Conservation (phyloP, 163 green algal genomes). For the Chlamydomonas reinhardtii region DNA sequence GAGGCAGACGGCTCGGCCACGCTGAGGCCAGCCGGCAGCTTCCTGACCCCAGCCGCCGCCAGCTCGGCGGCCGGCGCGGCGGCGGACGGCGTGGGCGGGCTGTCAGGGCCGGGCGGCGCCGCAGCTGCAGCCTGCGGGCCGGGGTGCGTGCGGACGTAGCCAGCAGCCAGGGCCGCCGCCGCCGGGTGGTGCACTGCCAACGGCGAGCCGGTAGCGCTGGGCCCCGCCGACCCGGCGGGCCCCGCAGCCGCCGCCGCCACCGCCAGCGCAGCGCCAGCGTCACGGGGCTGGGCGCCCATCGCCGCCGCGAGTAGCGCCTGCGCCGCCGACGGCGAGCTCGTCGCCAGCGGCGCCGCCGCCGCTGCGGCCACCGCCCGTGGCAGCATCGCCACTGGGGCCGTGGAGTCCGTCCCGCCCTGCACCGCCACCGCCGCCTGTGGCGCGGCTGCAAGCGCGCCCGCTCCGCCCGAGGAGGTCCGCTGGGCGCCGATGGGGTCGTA, state of each 20-base stretch:
- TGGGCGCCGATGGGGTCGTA: conserved; percentile 31
- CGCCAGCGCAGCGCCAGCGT: not conserved
- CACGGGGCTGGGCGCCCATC: conserved; percentile 20
- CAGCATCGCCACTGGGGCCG: not conserved
- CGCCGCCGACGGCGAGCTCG: not conserved
- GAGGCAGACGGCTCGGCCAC: too few relatives aligned
- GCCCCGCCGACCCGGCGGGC: too few relatives aligned
- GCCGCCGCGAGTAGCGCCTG: conserved; percentile 24
- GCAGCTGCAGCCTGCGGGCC: too few relatives aligned
- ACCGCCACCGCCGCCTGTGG: not conserved
- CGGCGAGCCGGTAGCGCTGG: not conserved
- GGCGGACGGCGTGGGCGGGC: conserved; percentile 19
- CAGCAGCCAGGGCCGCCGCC: not conserved
- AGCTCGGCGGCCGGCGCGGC: not conserved
- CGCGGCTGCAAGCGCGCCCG: not conserved
- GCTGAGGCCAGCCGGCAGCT: too few relatives aligned
- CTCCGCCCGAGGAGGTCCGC: not conserved
- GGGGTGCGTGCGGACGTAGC: not conserved
- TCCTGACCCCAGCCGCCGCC: too few relatives aligned
- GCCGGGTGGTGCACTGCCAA: not conserved
- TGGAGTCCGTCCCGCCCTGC: not conserved
- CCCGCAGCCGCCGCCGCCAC: too few relatives aligned
- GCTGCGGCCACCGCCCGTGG: too few relatives aligned
- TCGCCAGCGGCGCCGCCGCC: not conserved
- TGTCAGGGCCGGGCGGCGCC: not conserved